phyloP scores from a whole-genome alignment of 2,329 filamentous ascomycete genomes.

The Colletotrichum neosansevieriae region DNA sequence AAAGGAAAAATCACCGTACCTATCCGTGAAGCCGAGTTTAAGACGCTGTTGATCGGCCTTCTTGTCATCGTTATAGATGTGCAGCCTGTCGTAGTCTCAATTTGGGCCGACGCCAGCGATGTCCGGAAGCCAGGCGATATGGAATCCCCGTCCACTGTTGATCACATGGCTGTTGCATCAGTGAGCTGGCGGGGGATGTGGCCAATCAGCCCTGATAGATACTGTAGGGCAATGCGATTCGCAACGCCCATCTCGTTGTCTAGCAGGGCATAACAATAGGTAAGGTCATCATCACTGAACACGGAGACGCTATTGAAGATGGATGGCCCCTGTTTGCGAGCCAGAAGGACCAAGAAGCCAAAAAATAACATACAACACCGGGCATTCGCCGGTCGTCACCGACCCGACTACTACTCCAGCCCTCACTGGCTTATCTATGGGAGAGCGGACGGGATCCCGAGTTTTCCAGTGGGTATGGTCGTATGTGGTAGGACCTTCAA shows the following conservation, averaged over 20 bases:
- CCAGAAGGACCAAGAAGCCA: background rate
- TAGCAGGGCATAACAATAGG: background rate
- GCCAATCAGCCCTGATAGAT: background rate
- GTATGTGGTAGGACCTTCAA: too few relatives aligned
- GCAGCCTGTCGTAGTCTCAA: background rate
- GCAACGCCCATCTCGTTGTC: background rate
- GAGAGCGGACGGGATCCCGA: conserved; percentile 2
- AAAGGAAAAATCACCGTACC: background rate
- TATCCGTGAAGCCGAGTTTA: background rate
- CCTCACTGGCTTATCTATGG: too few relatives aligned
- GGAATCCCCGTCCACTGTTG: background rate
- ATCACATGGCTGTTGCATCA: background rate
- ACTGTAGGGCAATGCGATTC: background rate
- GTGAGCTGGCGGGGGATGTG: background rate
- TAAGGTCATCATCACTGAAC: too few relatives aligned
- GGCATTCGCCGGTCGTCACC: too few relatives aligned
- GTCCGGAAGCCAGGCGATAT: background rate
- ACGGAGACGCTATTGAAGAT: background rate
- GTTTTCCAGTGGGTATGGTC: too few relatives aligned
- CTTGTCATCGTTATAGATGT: background rate
- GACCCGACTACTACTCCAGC: too few relatives aligned
- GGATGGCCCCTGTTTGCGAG: background rate
- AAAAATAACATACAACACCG: too few relatives aligned
- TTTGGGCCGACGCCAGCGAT: background rate
- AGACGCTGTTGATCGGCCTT: background rate